A percentile compares a stretch with the other conserved stretches of the same genome.
phyloP scores from a whole-genome alignment of 257 asterid species.

The Capsicum rhomboideum region DNA sequence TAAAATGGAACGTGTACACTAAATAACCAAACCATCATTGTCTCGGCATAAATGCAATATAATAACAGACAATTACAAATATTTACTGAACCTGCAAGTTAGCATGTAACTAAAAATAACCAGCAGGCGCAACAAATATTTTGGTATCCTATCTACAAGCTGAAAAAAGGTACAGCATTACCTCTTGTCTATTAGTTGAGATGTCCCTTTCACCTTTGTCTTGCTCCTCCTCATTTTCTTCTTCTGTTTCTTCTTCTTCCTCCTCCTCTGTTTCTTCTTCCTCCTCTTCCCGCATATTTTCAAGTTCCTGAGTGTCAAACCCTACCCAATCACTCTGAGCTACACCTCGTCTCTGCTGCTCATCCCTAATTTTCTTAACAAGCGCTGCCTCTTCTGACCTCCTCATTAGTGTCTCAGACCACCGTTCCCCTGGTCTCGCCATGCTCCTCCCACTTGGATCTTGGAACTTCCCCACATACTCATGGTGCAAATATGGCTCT shows the following conservation, averaged over 20 bases:
- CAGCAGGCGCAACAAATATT: not conserved
- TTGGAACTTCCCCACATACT: constrained; percentile 87
- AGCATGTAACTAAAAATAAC: not conserved
- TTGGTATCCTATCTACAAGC: not conserved
- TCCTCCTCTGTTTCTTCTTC: constrained; percentile 9
- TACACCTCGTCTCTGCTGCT: constrained; percentile 83
- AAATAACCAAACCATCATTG: not conserved
- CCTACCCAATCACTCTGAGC: constrained; percentile 88
- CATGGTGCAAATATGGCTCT: constrained; percentile 94
- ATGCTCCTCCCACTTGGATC: constrained; percentile 80
- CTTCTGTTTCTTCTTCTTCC: no score
- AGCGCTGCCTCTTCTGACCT: constrained; percentile 74
- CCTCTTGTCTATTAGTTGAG: constrained; percentile 32
- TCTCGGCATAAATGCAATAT: not conserved
- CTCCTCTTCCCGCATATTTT: constrained; percentile 28
- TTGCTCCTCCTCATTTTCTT: not conserved
- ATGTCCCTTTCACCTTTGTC: not conserved
- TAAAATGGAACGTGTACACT: not conserved
- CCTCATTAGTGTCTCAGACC: constrained; percentile 93
- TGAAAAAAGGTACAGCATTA: constrained; percentile 10
- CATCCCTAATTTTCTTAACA: constrained; percentile 72
- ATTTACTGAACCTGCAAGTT: not conserved
- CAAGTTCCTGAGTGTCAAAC: constrained; percentile 34
- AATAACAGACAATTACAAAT: not conserved
- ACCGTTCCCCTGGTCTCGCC: constrained; percentile 96